A percentile compares a stretch with the other conserved stretches of the same genome.
Conservation (phyloP, 2,329 filamentous ascomycete genomes). For the Sporothrix brasiliensis region DNA sequence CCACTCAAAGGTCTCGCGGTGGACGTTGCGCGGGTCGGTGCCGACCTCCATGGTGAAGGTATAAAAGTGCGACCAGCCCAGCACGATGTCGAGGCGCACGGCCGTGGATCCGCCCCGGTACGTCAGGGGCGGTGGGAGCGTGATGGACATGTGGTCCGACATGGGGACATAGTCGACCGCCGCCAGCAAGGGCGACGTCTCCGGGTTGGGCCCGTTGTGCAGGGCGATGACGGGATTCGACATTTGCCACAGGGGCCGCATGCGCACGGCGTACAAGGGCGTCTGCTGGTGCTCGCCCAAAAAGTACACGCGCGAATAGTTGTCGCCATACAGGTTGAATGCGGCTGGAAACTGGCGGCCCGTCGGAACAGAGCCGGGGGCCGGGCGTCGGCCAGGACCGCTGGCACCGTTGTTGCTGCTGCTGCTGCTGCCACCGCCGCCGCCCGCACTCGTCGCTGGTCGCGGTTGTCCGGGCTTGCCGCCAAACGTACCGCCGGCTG, state of each 20-base stretch:
- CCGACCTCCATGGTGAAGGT: slow-evolving; percentile 45
- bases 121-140: slow-evolving; percentile 40
- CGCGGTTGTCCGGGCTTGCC: not conserved
- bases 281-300: slow-evolving; percentile 43
- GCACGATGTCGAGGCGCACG: slow-evolving; percentile 28
- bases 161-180: slow-evolving; percentile 36
- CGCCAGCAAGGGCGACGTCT: slow-evolving; percentile 41
- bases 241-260: slow-evolving; percentile 38
- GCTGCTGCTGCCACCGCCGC: not conserved
- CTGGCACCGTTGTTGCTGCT: not conserved
- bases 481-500: not conserved
- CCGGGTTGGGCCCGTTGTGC: slow-evolving; percentile 43
- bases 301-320: slow-evolving; percentile 34
- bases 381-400: slow-evolving; percentile 9
- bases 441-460: not conserved
- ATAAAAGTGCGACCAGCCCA: slow-evolving; percentile 38
- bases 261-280: slow-evolving; percentile 43
- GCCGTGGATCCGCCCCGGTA: slow-evolving; percentile 34
- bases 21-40: slow-evolving; percentile 30
- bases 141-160: slow-evolving; percentile 38
- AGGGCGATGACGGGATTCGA: slow-evolving; percentile 42
- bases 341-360: slow-evolving; percentile 42
- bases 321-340: slow-evolving; percentile 43
- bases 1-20: slow-evolving; percentile 50
- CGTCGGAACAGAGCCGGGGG: slow-evolving; percentile 32